Percentiles rank a stretch among this genome's conserved stretches.
phyloP scores from a whole-genome alignment of 2,329 filamentous ascomycete species.

The Penicillium psychrosexuale region DNA sequence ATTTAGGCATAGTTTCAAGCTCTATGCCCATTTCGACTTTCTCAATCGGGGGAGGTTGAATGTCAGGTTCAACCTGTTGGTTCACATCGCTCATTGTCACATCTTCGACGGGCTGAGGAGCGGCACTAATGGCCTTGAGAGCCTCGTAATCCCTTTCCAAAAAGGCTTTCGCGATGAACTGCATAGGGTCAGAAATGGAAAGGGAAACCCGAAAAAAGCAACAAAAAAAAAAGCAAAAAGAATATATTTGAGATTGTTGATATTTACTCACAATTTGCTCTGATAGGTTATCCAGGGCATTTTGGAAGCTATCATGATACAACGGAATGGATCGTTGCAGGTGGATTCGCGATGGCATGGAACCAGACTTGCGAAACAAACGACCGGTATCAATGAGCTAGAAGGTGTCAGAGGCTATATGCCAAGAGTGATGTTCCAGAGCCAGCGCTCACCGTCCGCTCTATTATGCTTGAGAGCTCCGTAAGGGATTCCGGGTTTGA shows the following conservation, averaged over 20 bases:
- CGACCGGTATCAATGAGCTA: conserved; percentile 44
- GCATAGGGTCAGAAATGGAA: conserved; percentile 7
- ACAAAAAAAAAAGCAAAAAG: neutral
- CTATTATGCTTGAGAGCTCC: conserved; percentile 10
- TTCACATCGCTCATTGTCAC: conserved; percentile 29
- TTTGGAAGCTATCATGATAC: conserved; percentile 41
- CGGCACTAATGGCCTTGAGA: conserved; percentile 32
- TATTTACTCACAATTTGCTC: conserved; percentile 41
- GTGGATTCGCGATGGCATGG: conserved; percentile 33
- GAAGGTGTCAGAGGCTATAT: conserved; percentile 18
- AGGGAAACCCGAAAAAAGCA: neutral
- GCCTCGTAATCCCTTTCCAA: conserved; percentile 43
- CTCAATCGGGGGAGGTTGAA: conserved; percentile 14
- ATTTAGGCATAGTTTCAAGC: conserved; percentile 18
- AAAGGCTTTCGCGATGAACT: conserved; percentile 46
- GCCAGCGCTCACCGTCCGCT: conserved; percentile 8
- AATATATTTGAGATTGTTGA: neutral
- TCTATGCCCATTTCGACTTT: conserved; percentile 17
- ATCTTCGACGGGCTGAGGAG: conserved; percentile 29
- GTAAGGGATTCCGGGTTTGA: conserved; percentile 8
- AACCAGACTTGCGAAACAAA: conserved; percentile 39
- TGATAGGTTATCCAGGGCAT: conserved; percentile 40
- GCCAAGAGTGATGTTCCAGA: conserved; percentile 5
- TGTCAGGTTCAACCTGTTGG: conserved; percentile 15
- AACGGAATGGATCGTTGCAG: conserved; percentile 39